Evolutionary conservation across 2,329 filamentous ascomycete genomes (phyloP), one percentile per base, ranked within the genome.

Genomic region (Stachybotrys chartarum): DNA sequence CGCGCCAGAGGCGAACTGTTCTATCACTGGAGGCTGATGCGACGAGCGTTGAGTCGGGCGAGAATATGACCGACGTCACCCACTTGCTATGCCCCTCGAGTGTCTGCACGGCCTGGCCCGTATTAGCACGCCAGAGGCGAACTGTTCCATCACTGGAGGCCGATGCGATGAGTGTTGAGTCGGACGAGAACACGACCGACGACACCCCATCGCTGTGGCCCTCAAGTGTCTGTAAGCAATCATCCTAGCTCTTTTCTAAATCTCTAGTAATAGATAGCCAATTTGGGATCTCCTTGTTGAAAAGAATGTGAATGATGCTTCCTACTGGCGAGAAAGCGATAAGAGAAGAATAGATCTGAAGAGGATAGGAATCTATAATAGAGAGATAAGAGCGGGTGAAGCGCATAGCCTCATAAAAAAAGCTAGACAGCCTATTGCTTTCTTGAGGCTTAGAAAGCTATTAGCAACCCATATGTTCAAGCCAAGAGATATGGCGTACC

Each of bases 391-490:
- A 39, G 35, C 12, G 12, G 12, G 12, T 39, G 12, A 39, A 39
- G 6, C 18, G 42, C 17, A 12, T 53, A 52, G 67, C 39, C 61
- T 60, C 66, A 1, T 17, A 7, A 1, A 58, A 56, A 30, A 4
- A 18, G 14, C 32, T 58, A 45, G 1, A 62, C 24, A 5, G 57
- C 12, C n/a, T 65, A 66, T 1, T 50, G 55, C 14, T 52, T 30
- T 3, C 64, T 66, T 1, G 59, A 30, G 42, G 35, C 35, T 39
- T 39, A 39, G n/a, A 39, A 39, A 39, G 69, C 67, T 0, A 64
- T 31, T 1, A 70, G 49, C 12, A 39, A 7, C 35, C 35, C 12
- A 39, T 39, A 39, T 39, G 12, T 39, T 39, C 7, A 12, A 39
- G 7, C 7, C 12, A 39, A 39, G 35, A 39, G 35, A 39, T 39